These are phyloP conservation scores for Rheum nobile DNA, from an alignment of 148 eudicot genomes.

Conservation along the genomic window DNA sequence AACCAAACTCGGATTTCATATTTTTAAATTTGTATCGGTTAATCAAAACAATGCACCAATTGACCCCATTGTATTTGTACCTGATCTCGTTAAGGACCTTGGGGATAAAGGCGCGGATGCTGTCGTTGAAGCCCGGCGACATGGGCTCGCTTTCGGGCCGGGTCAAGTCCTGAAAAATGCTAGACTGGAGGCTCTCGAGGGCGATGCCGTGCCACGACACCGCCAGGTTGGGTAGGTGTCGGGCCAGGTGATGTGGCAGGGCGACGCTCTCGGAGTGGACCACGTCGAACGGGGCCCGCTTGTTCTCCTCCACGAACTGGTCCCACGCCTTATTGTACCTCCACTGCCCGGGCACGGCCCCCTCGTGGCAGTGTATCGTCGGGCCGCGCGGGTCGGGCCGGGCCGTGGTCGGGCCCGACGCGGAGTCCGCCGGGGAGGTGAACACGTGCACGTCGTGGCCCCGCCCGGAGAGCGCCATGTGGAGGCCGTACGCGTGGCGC, in stretches of 20 bases:
- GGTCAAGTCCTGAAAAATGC: conserved; percentile 59
- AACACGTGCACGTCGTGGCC: conserved; percentile 65
- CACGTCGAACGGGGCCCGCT: conserved; percentile 42
- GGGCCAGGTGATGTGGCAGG: conserved; percentile 53
- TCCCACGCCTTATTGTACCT: conserved; percentile 81
- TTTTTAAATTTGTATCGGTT: neutral
- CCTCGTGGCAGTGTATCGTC: conserved; percentile 50
- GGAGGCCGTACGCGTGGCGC: conserved; percentile 70
- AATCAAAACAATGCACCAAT: neutral
- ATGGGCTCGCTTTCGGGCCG: conserved; percentile 40
- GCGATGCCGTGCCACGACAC: conserved; percentile 92
- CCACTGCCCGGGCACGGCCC: conserved; percentile 52
- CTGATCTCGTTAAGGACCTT: conserved; percentile 65
- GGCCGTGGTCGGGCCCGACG: neutral
- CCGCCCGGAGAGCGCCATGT: conserved; percentile 46
- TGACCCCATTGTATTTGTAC: neutral
- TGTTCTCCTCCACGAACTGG: conserved; percentile 52
- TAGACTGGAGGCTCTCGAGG: conserved; percentile 57
- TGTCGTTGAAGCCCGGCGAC: conserved; percentile 43
- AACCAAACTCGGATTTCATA: no score
- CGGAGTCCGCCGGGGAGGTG: conserved; percentile 40
- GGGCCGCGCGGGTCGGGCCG: conserved; percentile 19
- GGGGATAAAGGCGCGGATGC: conserved; percentile 46
- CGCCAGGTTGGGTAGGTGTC: conserved; percentile 42
- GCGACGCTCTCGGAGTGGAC: conserved; percentile 85